Conservation (phyloP, 164 flowering plant genomes). For the Kalanchoe fedtschenkoi region DNA sequence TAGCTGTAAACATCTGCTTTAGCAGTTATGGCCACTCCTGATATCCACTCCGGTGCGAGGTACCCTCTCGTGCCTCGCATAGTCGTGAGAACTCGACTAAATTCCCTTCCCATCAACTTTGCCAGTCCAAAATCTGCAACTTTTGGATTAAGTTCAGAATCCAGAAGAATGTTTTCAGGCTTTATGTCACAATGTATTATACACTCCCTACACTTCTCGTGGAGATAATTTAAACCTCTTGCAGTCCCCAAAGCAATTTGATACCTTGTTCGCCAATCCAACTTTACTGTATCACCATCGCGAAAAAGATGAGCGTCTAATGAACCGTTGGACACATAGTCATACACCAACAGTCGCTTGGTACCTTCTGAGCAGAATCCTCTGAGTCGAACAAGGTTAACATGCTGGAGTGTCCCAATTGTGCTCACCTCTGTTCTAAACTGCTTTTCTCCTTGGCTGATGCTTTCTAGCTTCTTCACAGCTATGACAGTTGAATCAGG, state of each 20-base stretch:
- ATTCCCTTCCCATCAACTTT: constrained; percentile 40
- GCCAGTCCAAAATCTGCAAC: constrained; percentile 59
- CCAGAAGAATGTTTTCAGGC: constrained; percentile 50
- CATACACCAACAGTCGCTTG: constrained; percentile 39
- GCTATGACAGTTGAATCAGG: constrained; percentile 31
- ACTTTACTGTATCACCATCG: not conserved
- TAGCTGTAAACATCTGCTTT: constrained; percentile 53
- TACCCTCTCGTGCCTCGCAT: constrained; percentile 54
- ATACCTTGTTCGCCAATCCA: constrained; percentile 37
- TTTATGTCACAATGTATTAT: constrained; percentile 56
- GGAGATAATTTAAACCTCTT: constrained; percentile 43
- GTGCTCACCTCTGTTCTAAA: constrained; percentile 57
- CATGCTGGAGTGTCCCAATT: constrained; percentile 55
- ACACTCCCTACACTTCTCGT: constrained; percentile 42
- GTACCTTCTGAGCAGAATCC: constrained; percentile 46
- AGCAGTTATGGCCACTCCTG: constrained; percentile 36
- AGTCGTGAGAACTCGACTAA: constrained; percentile 44
- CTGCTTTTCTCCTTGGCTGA: constrained; percentile 47
- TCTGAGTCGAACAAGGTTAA: constrained; percentile 42
- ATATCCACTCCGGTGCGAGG: constrained; percentile 56
- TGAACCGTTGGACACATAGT: constrained; percentile 48
- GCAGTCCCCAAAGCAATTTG: constrained; percentile 40
- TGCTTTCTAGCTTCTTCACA: constrained; percentile 40
- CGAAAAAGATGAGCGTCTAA: constrained; percentile 28
- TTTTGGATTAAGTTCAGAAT: constrained; percentile 29